phyloP scores from a whole-genome alignment of 352 stramenopile species.

The Aphanomyces euteiches region DNA sequence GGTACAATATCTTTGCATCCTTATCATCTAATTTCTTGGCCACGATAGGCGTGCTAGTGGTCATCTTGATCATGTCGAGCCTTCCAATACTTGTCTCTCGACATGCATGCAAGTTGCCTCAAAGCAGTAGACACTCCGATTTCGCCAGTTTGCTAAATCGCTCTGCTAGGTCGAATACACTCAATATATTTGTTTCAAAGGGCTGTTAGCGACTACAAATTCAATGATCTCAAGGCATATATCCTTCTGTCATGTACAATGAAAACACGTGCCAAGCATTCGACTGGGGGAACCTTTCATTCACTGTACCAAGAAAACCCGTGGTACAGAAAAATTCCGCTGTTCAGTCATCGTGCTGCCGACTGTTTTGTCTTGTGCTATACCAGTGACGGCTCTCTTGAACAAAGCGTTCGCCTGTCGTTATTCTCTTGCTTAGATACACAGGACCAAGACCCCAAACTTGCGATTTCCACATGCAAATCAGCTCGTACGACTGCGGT shows the following conservation, averaged over 20 bases:
- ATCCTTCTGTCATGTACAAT: background rate
- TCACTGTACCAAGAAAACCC: background rate
- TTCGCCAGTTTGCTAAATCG: background rate
- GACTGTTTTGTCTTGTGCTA: conserved; percentile 24
- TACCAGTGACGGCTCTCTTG: background rate
- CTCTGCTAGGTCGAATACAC: background rate
- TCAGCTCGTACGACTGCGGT: background rate
- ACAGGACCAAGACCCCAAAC: too few relatives aligned
- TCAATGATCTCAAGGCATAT: conserved; percentile 13
- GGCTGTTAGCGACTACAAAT: background rate
- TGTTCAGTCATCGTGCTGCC: conserved; percentile 11
- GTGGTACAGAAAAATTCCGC: background rate
- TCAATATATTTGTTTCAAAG: background rate
- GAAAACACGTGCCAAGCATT: background rate
- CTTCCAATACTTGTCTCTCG: background rate
- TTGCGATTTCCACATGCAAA: background rate
- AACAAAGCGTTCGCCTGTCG: conserved; percentile 15
- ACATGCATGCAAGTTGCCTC: background rate
- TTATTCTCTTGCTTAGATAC: conserved; percentile 1
- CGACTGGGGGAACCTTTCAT: conserved; percentile 5
- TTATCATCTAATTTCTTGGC: too few relatives aligned
- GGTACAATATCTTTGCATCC: too few relatives aligned
- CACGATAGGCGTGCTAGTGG: background rate
- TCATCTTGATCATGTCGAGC: background rate
- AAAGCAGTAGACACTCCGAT: background rate